A percentile compares a stretch with the other conserved stretches of the same genome.
Conservation (phyloP, 257 asterid species). For the Henckelia pumila region DNA sequence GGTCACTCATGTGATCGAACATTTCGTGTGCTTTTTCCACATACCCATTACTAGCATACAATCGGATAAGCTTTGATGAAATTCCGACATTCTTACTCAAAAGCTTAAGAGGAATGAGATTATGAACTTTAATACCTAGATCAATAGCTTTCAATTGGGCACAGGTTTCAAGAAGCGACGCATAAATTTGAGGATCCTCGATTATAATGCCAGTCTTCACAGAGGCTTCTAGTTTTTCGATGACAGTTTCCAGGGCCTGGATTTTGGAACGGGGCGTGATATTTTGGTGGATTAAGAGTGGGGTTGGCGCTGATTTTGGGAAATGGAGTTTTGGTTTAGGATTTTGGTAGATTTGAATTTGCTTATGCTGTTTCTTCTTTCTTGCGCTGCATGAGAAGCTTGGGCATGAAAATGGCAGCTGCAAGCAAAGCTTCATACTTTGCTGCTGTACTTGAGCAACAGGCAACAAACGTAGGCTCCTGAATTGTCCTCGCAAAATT, state of each 20-base stretch:
- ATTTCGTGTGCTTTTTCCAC: constrained; percentile 64
- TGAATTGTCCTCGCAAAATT: neutral
- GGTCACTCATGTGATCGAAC: constrained; percentile 74
- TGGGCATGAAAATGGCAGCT: constrained; percentile 15
- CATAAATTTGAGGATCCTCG: constrained; percentile 63
- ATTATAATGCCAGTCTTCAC: constrained; percentile 47
- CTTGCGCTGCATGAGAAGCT: constrained; percentile 27
- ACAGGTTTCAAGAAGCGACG: constrained; percentile 78
- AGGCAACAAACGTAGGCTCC: neutral
- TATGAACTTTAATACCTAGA: constrained; percentile 42
- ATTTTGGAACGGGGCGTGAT: constrained; percentile 42
- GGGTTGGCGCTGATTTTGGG: constrained; percentile 56
- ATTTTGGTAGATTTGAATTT: constrained; percentile 18
- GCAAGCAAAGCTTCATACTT: constrained; percentile 29
- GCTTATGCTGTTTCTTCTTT: constrained; percentile 31
- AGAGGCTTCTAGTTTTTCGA: constrained; percentile 47
- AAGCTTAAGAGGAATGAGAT: constrained; percentile 60
- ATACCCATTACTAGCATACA: constrained; percentile 49
- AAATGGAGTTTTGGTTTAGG: constrained; percentile 32
- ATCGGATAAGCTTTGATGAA: constrained; percentile 60
- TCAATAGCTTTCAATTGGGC: constrained; percentile 56
- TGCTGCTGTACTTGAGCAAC: neutral
- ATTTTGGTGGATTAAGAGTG: constrained; percentile 38
- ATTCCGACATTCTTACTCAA: constrained; percentile 61
- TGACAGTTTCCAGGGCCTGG: constrained; percentile 65